Base-by-base conservation (phyloP, 768 basidiomycete species). In the Infundibulicybe gibba region DNA sequence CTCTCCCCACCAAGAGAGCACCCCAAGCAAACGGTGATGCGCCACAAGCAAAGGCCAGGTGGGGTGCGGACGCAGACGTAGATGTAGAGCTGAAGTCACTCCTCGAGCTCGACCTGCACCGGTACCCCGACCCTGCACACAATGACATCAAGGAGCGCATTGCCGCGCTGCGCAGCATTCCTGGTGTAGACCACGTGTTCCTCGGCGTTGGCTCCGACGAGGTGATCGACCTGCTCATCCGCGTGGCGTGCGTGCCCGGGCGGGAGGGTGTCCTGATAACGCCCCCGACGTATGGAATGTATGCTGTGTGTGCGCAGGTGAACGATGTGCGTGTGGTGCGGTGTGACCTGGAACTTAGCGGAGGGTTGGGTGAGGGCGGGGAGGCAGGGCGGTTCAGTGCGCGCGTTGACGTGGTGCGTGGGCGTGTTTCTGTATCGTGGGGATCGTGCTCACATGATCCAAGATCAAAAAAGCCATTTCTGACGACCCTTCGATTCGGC, bases 201-300 rank as follows among this genome's bases (percentile, higher is more conserved):
- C 79, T 99, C 2, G 97, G 97, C 2, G 97, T 98, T 0, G 97
- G 97, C 2, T 93, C 90, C 0, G 97, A 99, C 66, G 97, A 99
- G 58, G 85, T 94, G 35, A 94, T 98, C 54, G 97, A 99, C 61
- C 70, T 98, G 45, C 72, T 98, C 41, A 94, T 95, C 71, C 81
- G 97, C 14, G 82, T 98, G 30, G 85, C 89, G 52, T 94, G 94
- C 54, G 68, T 67, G 1, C 97, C 97, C 0, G 79, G 65, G 1
- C 75, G 67, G 45, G 95, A 98, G 55, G n/a, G 85, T 61, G 87
- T 97, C 31, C 64, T 98, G 60, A 86, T 80, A 32, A 91, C 89
- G 1, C 95, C 95, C 1, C 97, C 97, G 4, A 97, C 97, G 11
- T 98, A 98, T 61, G 97, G 95, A 14, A 99, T 98, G 95, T 97